Evolutionary conservation across 441 rosid species (phyloP), one percentile per base, ranked within the genome.

Genomic region (Aleurites moluccanus): DNA sequence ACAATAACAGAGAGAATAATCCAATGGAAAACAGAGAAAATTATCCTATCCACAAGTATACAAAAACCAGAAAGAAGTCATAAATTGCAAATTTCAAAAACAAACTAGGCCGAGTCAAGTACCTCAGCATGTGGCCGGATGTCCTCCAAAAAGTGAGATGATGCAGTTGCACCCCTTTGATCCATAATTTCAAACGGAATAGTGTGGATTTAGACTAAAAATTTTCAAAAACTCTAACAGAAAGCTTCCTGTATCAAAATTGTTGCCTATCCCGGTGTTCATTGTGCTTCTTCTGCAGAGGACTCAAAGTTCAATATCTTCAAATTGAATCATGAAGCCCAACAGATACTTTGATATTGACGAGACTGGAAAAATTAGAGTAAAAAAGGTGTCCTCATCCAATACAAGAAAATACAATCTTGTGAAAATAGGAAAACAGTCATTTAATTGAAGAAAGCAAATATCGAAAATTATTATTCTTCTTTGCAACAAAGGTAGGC

Each of bases 161-260:
- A 83, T 30, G 92, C 81, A 15, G 85, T 74, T 53, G 80, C 84
- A 75, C 89, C 85, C 84, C 91, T 89, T 47, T 85, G 86, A 78
- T 91, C 97, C 89, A 88, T 79, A 72, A 85, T 73, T 79, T 88
- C 89, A 75, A 83, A 90, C 45, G 91, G 88, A 96, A 91, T 90
- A 66, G 77, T 57, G 53, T 53, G 74, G 75, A 71, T 82, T 25
- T 56, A 63, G 50, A 50, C 78, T 76, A 61, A 69, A 76, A 73
- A 64, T 71, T 69, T 45, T 33, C 56, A 57, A 67, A 52, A 82
- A 70, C 62, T 70, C 68, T 11, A 65, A 52, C 47, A 47, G 25
- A 75, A 61, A 72, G n/a, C 47, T 25, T 60, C 10, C 30, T 59
- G 13, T 28, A 27, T 47, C 74, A 56, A 77, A 74, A 50, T 70